A percentile compares a stretch with the other conserved stretches of the same genome.
phyloP scores from a whole-genome alignment of 768 basidiomycete genomes.

The Holtermannia corniformis region DNA sequence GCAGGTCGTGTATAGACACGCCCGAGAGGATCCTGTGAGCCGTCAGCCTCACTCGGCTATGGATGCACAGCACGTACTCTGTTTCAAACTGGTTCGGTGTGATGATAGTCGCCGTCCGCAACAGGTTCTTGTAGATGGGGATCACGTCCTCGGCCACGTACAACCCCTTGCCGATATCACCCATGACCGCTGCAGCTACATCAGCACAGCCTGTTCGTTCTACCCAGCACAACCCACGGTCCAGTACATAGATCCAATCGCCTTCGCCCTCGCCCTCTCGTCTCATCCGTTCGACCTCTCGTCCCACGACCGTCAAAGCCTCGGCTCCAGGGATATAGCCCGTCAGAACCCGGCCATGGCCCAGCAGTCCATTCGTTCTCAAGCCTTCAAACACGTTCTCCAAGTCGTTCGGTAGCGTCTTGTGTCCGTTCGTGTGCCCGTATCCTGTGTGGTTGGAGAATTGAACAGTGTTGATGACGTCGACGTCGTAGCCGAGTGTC shows the following conservation, averaged over 20 bases:
- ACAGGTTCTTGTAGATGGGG: conserved; percentile 69
- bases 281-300: conserved; percentile 56
- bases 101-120: conserved; percentile 69
- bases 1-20: conserved; percentile 55
- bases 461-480: conserved; percentile 88
- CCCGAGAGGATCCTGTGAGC: conserved; percentile 62
- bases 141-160: conserved; percentile 83
- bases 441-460: conserved; percentile 93
- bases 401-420: conserved; percentile 69
- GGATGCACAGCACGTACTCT: conserved; percentile 55
- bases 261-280: conserved; percentile 47
- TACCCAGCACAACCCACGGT: conserved; percentile 55
- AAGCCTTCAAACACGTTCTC: conserved; percentile 61
- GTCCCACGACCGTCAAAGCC: conserved; percentile 57
- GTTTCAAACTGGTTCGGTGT: conserved; percentile 98
- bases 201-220: background rate
- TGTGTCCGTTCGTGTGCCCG: conserved; percentile 67
- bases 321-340: conserved; percentile 85
- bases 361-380: conserved; percentile 64
- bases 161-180: conserved; percentile 68
- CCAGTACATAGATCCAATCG: conserved; percentile 71
- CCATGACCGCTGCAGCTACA: conserved; percentile 71
- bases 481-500: conserved; percentile 83
- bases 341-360: conserved; percentile 66
- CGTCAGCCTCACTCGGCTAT: background rate